A percentile compares a stretch with the other conserved stretches of the same genome.
These are phyloP conservation scores for Edaphochlamys debaryana DNA, from an alignment of 139 green algal species.

Conservation along the genomic window DNA sequence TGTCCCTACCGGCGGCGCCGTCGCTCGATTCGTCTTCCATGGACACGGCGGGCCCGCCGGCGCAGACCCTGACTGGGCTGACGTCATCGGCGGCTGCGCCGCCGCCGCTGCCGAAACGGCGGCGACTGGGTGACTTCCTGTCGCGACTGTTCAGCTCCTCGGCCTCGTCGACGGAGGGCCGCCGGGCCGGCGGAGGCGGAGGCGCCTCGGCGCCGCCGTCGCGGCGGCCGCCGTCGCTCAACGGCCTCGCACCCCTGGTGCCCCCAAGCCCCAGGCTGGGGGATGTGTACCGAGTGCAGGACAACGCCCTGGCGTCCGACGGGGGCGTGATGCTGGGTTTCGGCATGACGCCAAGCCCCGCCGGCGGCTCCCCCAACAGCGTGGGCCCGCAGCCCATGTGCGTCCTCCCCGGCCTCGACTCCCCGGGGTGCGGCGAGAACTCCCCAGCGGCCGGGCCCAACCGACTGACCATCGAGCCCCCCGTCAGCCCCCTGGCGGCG, in stretches of 20 bases:
- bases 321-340: neutral
- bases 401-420: slow-evolving; percentile 14
- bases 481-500: neutral
- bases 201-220: neutral
- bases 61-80: too few species aligned
- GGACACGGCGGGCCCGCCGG: too few species aligned
- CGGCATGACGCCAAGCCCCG: neutral
- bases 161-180: too few species aligned
- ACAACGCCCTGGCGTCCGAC: slow-evolving; percentile 9
- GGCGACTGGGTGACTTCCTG: slow-evolving; percentile 19
- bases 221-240: neutral
- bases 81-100: too few species aligned
- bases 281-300: slow-evolving; percentile 23
- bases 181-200: neutral
- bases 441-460: slow-evolving; percentile 13
- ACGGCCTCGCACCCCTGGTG: neutral
- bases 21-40: too few species aligned
- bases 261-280: slow-evolving; percentile 15
- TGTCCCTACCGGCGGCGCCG: too few species aligned
- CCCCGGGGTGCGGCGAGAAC: neutral
- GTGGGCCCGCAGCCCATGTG: too few species aligned
- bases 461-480: slow-evolving; percentile 24
- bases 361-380: too few species aligned
- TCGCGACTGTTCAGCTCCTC: neutral
- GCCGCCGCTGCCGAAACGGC: slow-evolving; percentile 27